Base-by-base conservation (phyloP, 352 stramenopile species). In the Elongisporangium senticosum region DNA sequence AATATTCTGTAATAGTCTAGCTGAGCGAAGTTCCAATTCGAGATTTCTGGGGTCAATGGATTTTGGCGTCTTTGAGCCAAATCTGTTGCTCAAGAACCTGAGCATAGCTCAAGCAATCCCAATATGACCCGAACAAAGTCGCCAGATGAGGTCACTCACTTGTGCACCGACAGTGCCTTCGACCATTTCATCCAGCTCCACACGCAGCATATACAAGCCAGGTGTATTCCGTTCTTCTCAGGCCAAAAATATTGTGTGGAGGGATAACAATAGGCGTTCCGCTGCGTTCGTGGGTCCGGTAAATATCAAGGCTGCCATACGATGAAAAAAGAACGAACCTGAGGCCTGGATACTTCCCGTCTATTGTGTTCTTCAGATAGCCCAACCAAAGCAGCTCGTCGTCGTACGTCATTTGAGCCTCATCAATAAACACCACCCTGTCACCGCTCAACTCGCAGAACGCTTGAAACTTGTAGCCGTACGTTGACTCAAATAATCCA, bases 51-150 rank as follows among this genome's bases (percentile, higher is more conserved):
- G 21, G 23, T 50, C 2, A 39, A 56, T 39, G 20, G 51, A 56
- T 26, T 52, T 26, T 67, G 22, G 49, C 22, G 40, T 43, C 53
- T 53, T 63, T 4, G 56, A 55, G 52, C 58, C 57, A 69, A 75
- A 67, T 55, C 56, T 69, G 6, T 8, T 0, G 50, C 54, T 28
- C 55, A 66, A 67, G 62, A 72, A 57, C 17, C 4, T 59, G 39
- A 71, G 49, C 13, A 72, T 69, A 53, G 64, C 64, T 72, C 56
- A 50, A 65, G 64, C 68, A 69, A 75, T 69, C 50, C 64, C 68
- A 24, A 70, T 72, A 59, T 75, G 68, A 69, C 60, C 64, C 3
- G 64, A 70, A 52, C 55, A 65, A 48, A 75, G 47, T 21, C 60
- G 55, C 59, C 66, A 74, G 40, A 74, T 70, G 58, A 74, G 63